A percentile compares a stretch with the other conserved stretches of the same genome.
Conservation (phyloP, 1,284 basidiomycete species). For the Rhodotorula sp. region DNA sequence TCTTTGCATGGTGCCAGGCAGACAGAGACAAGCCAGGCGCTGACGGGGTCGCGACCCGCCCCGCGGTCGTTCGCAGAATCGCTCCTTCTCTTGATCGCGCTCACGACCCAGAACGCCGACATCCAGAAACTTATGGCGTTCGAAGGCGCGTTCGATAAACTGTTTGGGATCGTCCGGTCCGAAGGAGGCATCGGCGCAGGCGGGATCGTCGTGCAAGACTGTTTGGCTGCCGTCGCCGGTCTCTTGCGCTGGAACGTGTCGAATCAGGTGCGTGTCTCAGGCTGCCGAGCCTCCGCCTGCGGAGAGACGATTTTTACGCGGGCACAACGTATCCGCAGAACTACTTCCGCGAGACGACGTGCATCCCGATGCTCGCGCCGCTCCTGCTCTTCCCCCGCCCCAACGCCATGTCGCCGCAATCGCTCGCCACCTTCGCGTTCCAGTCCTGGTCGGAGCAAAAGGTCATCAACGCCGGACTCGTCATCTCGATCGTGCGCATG, state of each 20-base stretch:
- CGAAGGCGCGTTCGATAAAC: slow-evolving; percentile 92
- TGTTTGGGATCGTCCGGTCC: slow-evolving; percentile 80
- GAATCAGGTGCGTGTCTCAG: slow-evolving; percentile 70
- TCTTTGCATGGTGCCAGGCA: background rate
- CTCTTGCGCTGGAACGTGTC: slow-evolving; percentile 89
- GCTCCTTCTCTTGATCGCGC: slow-evolving; percentile 74
- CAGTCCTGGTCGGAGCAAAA: slow-evolving; percentile 97
- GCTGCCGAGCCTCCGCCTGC: too few species aligned
- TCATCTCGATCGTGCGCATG: slow-evolving; percentile 69
- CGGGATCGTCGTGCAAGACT: slow-evolving; percentile 81
- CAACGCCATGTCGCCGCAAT: slow-evolving; percentile 49
- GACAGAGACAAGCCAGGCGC: slow-evolving; percentile 8
- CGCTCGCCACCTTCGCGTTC: slow-evolving; percentile 85
- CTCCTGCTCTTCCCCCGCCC: slow-evolving; percentile 81
- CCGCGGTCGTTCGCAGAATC: slow-evolving; percentile 36
- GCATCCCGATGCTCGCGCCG: slow-evolving; percentile 75
- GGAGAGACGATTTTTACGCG: accelerated
- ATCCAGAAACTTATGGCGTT: slow-evolving; percentile 97
- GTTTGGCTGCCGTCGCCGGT: slow-evolving; percentile 76
- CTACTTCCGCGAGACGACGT: slow-evolving; percentile 89
- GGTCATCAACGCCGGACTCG: slow-evolving; percentile 68
- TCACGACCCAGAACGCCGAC: slow-evolving; percentile 83
- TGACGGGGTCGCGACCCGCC: too few species aligned
- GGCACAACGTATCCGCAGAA: slow-evolving; percentile 59
- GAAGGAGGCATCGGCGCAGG: slow-evolving; percentile 89